Base-by-base conservation (phyloP, 2,329 filamentous ascomycete genomes). In the Epichloe festucae region DNA sequence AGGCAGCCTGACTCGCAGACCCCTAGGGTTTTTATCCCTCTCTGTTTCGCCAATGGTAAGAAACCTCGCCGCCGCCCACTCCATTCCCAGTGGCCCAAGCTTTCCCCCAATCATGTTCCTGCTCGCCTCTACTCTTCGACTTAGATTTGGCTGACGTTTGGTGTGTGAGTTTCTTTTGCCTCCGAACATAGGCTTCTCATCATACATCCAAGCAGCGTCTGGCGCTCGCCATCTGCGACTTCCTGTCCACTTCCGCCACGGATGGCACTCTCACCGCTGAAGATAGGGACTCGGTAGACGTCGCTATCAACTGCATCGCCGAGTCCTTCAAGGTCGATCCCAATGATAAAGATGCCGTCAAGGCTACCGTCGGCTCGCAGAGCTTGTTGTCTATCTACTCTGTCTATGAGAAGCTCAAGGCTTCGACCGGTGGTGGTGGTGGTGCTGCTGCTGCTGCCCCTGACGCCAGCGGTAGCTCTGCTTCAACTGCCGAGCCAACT, bases 211-310 rank as follows among this genome's bases (percentile, higher is more conserved):
- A 81, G 68, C 81, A 98, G 80, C 89, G 90, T 73, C 85, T 98
- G 57, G 93, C 93, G 69, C 87, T 98, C 67, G 89, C 93, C 62
- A 91, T 98, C 69, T 89, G 95, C 75, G 89, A 97, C 73, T 98
- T 95, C 75, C 85, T 98, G 55, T 79, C 79, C 61, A 83, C 81
- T 54, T 95, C 89, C 45, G 74, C 89, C 60, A 85, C 82, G 56
- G 93, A 98, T 67, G 93, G 93, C 63, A 95, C 89, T 44, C 79
- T 98, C 53, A 78, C 84, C 50, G 73, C 85, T 61, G 93, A 97
- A 62, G 91, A 98, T 69, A 81, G 84, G 60, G 93, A 98, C 65
- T 91, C 85, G 57, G 87, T 98, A 67, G 93, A 98, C 66, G 85
- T 98, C 49, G 93, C 93, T 58, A 79, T 87, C 66, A 90, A 90